Evolutionary conservation across 1,284 basidiomycete species (phyloP), one percentile per base, ranked within the genome.

Genomic region (Heterobasidion parviporum): DNA sequence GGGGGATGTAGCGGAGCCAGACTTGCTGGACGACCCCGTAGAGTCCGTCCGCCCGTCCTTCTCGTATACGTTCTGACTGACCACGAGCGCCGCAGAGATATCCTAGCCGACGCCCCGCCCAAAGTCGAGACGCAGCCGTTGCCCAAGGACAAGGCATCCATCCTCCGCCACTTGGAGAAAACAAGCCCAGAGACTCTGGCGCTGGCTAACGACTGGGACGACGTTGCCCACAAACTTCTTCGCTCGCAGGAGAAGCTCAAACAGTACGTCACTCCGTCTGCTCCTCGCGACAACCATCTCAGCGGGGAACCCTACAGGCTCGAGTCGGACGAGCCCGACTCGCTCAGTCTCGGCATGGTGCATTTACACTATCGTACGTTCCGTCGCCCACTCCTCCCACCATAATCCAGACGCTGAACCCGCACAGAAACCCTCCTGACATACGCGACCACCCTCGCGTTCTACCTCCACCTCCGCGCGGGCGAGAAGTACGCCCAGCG

Each of bases 361-460:
- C 87, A 92, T 63, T 69, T 91, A 41, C 81, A 90, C 68, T 85
- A 91, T 63, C 90, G 89, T 88, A 68, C 65, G 85, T 75, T 10
- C 38, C 36, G 43, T 32, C 44, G 6, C 51, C 43, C 36, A 54
- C n/a, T 16, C 8, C 8, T 49, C 16, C 6, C 36, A 56, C 43
- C 47, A 50, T 5, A n/a, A 35, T 20, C 36, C 56, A 53, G 6
- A 26, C 4, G 26, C 41, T 58, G 43, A 59, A 36, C 45, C 53
- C 14, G 55, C 49, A 53, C 67, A 94, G 92, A 98, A 76, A 82
- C 92, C 1, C 77, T 97, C 2, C 73, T 96, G 48, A 92, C 94
- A 8, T 99, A 99, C 68, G 80, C 90, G 8, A 92, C 94, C 1
- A 89, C 87, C 1, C 85, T 98, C 49, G 89, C 94, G 0, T 98